A percentile compares a stretch with the other conserved stretches of the same genome.
phyloP scores from a whole-genome alignment of 2,329 filamentous ascomycete genomes.

The Scedosporium aurantiacum region DNA sequence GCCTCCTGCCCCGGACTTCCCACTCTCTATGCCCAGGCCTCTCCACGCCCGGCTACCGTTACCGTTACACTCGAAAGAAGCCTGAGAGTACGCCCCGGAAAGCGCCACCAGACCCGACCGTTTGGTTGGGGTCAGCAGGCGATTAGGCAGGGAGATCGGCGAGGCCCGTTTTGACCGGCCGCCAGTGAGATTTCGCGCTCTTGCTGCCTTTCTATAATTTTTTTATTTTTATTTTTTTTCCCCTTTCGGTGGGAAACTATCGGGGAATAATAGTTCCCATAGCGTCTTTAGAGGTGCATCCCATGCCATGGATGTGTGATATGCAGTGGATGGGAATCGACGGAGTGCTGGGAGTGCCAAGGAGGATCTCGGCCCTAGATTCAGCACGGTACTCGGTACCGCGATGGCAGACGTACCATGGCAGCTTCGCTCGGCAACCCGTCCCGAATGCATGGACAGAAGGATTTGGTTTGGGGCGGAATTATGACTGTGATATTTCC shows the following conservation, averaged over 20 bases:
- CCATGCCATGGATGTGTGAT: not conserved
- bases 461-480: too few relatives aligned
- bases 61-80: not conserved
- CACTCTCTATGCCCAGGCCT: not conserved
- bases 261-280: not conserved
- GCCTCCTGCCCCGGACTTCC: not conserved
- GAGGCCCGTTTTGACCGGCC: not conserved
- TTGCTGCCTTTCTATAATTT: not conserved
- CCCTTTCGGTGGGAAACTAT: not conserved
- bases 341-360: too few relatives aligned
- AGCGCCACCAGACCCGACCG: not conserved
- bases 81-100: not conserved
- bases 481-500: too few relatives aligned
- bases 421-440: too few relatives aligned
- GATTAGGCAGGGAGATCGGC: not conserved
- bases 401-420: too few relatives aligned
- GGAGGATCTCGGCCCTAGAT: too few relatives aligned
- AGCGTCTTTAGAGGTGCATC: not conserved
- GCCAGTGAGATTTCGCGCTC: not conserved
- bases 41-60: not conserved
- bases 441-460: too few relatives aligned
- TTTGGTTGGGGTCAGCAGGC: not conserved
- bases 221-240: not conserved
- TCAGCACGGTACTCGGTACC: too few relatives aligned
- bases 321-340: not conserved